These are phyloP conservation scores for Sporopachydermia quercuum DNA, from an alignment of 805 yeast species.

Conservation along the genomic window DNA sequence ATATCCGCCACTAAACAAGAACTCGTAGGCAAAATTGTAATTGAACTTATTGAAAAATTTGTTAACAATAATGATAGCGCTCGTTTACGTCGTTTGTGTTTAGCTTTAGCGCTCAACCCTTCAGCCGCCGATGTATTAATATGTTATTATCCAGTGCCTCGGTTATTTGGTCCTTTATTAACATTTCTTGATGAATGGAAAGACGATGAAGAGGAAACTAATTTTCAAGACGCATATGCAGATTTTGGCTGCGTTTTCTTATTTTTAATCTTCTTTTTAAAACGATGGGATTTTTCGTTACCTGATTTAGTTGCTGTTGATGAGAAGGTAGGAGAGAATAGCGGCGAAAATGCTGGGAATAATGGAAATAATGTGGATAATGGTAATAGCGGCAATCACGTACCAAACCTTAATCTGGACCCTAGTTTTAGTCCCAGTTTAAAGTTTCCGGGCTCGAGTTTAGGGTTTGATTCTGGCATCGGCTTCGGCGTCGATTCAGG, in stretches of 20 bases:
- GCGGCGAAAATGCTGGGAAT: not conserved
- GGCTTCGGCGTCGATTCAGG: too few species aligned
- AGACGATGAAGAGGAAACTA: slow-evolving; percentile 38
- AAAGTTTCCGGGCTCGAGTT: too few species aligned
- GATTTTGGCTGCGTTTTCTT: slow-evolving; percentile 51
- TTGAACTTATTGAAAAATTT: slow-evolving; percentile 21
- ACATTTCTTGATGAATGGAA: slow-evolving; percentile 35
- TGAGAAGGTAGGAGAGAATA: not conserved
- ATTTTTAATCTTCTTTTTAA: slow-evolving; percentile 25
- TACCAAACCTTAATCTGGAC: too few species aligned
- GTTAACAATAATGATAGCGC: slow-evolving; percentile 25
- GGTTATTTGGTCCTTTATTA: slow-evolving; percentile 28
- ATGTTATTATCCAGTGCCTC: slow-evolving; percentile 29
- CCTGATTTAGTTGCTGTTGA: slow-evolving; percentile 4
- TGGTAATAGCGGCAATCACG: too few species aligned
- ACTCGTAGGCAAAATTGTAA: slow-evolving; percentile 25
- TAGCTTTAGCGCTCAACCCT: slow-evolving; percentile 31
- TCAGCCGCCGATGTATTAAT: slow-evolving; percentile 27
- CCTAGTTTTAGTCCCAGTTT: too few species aligned
- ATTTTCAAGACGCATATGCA: slow-evolving; percentile 51
- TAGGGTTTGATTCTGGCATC: too few species aligned
- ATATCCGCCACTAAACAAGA: slow-evolving; percentile 33
- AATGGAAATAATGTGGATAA: too few species aligned
- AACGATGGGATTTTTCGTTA: slow-evolving; percentile 23
- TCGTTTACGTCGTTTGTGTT: slow-evolving; percentile 34